phyloP scores from a whole-genome alignment of 2,329 filamentous ascomycete species.

The Sphaerulina vaccinii region DNA sequence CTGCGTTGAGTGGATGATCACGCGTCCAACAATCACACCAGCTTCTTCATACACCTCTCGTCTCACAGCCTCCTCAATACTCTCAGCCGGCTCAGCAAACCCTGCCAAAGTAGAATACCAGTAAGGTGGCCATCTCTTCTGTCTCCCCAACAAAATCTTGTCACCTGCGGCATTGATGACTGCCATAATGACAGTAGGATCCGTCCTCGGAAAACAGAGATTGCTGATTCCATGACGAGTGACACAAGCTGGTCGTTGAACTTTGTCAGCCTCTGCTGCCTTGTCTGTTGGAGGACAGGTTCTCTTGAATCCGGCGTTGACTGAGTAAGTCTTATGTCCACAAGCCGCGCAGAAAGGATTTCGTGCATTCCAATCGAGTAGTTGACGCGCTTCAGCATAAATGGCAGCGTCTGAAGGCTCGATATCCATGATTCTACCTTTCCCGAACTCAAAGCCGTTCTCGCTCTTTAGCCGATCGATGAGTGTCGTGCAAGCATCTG shows the following conservation, averaged over 20 bases:
- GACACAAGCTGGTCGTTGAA: constrained; percentile 67
- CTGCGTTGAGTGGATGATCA: constrained; percentile 53
- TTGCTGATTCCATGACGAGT: constrained; percentile 87
- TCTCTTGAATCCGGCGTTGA: constrained; percentile 78
- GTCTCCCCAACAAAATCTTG: constrained; percentile 77
- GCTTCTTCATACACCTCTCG: constrained; percentile 54
- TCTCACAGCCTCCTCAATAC: constrained; percentile 52
- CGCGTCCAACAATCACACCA: constrained; percentile 49
- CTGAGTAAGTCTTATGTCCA: constrained; percentile 75
- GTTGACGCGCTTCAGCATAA: constrained; percentile 81
- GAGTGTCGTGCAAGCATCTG: constrained; percentile 61
- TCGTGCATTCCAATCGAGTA: constrained; percentile 91
- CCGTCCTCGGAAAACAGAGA: constrained; percentile 85
- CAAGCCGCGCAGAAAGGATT: constrained; percentile 92
- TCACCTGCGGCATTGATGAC: constrained; percentile 78
- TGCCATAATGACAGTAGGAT: constrained; percentile 93
- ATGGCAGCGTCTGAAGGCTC: constrained; percentile 71
- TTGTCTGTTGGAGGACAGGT: constrained; percentile 72
- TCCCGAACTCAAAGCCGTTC: constrained; percentile 63
- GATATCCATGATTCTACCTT: constrained; percentile 62
- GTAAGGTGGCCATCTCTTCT: constrained; percentile 75
- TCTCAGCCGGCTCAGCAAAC: constrained; percentile 53
- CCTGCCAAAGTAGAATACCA: constrained; percentile 83
- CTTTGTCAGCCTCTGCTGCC: constrained; percentile 38
- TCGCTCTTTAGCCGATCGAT: constrained; percentile 57